Evolutionary conservation across 2,329 filamentous ascomycete species (phyloP), one percentile per base, ranked within the genome.

Genomic region (Graphilbum fragrans): DNA sequence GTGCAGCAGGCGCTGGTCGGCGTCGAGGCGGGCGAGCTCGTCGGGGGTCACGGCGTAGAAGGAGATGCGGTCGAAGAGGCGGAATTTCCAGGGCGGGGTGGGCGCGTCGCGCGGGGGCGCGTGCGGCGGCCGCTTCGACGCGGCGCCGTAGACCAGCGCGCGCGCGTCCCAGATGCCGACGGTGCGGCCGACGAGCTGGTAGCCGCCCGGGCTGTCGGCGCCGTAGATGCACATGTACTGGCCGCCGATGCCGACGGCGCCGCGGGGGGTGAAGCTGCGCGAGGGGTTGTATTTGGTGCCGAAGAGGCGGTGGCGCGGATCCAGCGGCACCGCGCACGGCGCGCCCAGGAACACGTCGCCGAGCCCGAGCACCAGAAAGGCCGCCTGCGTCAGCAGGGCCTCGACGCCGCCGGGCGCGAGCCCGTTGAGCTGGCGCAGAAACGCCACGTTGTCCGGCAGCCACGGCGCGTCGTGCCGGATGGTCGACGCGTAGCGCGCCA

Each of bases 381-480:
- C 50, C 1, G 56, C 55, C 1, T 65, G 60, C 4, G 49, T 31
- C 16, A 62, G 20, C 2, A 56, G 22, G 4, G 46, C 33, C 3
- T 52, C 49, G 10, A 62, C 47, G 2, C 53, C 49, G 2, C 51
- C 46, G 21, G 5, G 3, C 34, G 21, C 31, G 16, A 61, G 45
- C 0, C 53, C 58, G 43, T 63, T 63, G 11, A 62, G 48, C 35
- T 50, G 18, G 11, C 49, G 52, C 3, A 66, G 46, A 42, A 80
- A 82, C 1, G 69, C 63, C 33, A 79, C 62, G 41, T 80, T 80
- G 48, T 74, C 72, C 0, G 77, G 77, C 0, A 81, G 61, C 51
- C 77, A 82, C 0, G 72, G 67, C 0, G 77, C 77, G 38, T 75
- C 67, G 1, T 70, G 65, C 7, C 77, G 66, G 46, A 78, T 74